Conservation (phyloP, 768 basidiomycete genomes). For the Fomitopsis serialis region DNA sequence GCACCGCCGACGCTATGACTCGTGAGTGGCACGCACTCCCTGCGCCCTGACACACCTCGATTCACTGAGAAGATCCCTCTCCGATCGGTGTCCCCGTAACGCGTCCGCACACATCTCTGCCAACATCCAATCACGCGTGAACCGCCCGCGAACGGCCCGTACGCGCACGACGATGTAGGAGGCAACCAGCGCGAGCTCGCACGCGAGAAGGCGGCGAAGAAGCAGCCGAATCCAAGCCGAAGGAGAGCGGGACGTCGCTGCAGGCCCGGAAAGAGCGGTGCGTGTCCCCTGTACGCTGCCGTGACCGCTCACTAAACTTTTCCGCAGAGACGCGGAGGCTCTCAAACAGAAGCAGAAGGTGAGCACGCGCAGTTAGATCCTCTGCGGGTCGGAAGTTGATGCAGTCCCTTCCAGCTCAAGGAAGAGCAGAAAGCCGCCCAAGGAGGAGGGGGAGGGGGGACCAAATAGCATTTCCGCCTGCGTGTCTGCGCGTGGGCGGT, state of each 20-base stretch:
- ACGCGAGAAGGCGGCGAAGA: conserved; percentile 72
- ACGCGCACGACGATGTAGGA: conserved; percentile 43
- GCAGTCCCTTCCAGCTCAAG: conserved; percentile 23
- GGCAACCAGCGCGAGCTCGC: conserved; percentile 81
- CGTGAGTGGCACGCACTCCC: conserved; percentile 6
- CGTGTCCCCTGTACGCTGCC: conserved; percentile 25
- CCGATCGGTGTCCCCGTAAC: background rate
- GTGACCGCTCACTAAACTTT: conserved; percentile 9
- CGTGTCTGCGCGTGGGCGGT: conserved; percentile 12
- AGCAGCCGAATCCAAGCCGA: conserved; percentile 52
- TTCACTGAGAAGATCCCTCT: conserved; percentile 9
- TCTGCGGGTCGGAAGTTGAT: too few species aligned
- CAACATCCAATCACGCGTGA: too few species aligned
- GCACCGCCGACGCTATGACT: conserved; percentile 10
- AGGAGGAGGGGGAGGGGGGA: conserved; percentile 14
- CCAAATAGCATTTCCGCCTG: conserved; percentile 19
- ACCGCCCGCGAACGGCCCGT: too few species aligned
- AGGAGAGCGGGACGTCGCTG: conserved; percentile 59
- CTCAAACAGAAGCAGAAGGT: conserved; percentile 80
- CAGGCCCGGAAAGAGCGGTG: conserved; percentile 75
- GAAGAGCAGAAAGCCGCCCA: conserved; percentile 24
- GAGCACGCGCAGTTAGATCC: conserved; percentile 19
- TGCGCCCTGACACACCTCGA: conserved; percentile 7
- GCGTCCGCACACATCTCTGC: too few species aligned
- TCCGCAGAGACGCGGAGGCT: conserved; percentile 65